Evolutionary conservation across 225 moss, liverwort and hornwort species (phyloP).

Genomic region (Pseudoscleropodium purum): DNA sequence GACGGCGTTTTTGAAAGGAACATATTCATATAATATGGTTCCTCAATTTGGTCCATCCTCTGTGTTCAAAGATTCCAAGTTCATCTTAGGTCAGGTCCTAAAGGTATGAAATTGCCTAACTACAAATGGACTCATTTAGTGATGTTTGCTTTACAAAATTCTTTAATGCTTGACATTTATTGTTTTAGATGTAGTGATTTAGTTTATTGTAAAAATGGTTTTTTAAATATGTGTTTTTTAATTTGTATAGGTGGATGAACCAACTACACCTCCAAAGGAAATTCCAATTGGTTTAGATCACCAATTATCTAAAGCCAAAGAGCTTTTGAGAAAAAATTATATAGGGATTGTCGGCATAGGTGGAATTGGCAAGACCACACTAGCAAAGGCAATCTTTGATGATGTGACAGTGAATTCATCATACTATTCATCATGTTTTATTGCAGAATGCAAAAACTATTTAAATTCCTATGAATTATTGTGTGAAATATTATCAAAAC

Average conservation of each 20-base stretch:
- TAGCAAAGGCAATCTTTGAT: no score
- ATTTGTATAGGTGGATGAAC: neutral
- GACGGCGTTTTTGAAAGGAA: neutral
- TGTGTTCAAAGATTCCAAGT: rapidly evolving
- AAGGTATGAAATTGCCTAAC: neutral
- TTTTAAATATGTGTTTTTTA: neutral
- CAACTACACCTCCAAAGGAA: neutral
- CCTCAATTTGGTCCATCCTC: neutral
- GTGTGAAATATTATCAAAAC: neutral
- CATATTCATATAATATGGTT: neutral
- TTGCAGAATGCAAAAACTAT: neutral
- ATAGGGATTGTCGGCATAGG: neutral
- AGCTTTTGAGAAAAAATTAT: neutral
- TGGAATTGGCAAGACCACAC: no score
- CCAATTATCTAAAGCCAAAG: neutral
- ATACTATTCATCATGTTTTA: no score
- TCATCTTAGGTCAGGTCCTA: neutral
- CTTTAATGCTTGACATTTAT: neutral
- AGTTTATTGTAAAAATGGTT: neutral
- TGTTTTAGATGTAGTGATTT: neutral
- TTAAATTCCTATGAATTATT: neutral
- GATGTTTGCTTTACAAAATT: neutral
- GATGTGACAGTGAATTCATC: no score
- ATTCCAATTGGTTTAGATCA: neutral
- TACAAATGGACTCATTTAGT: neutral